Percentiles rank a stretch among this genome's conserved stretches.
Evolutionary conservation across 2,329 filamentous ascomycete species (phyloP).

Genomic region (Trematosphaeria pertusa): DNA sequence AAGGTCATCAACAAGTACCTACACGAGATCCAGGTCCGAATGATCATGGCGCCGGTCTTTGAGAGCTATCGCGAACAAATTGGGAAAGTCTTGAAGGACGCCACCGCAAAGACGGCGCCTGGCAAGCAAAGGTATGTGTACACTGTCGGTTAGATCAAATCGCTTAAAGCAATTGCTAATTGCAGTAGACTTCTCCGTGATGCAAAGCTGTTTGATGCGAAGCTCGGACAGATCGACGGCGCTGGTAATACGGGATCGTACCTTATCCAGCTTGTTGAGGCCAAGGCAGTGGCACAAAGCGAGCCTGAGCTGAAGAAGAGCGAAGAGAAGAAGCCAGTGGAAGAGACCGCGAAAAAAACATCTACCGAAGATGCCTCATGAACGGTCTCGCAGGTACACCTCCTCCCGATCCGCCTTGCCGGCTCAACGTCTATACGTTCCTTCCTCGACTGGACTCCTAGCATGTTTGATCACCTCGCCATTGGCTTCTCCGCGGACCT

Average conservation of each 20-base stretch:
- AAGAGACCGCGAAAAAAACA: not conserved
- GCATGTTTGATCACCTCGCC: no score
- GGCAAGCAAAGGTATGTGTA: slow-evolving; percentile 73
- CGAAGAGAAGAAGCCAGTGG: slow-evolving; percentile 3
- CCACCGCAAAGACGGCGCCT: slow-evolving; percentile 68
- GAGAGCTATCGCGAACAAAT: slow-evolving; percentile 81
- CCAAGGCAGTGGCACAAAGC: slow-evolving; percentile 55
- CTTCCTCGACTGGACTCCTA: no score
- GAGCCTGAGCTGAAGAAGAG: slow-evolving; percentile 7
- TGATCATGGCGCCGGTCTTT: slow-evolving; percentile 89
- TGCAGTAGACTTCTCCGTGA: slow-evolving; percentile 74
- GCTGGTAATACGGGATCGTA: slow-evolving; percentile 76
- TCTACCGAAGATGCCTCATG: slow-evolving; percentile 1
- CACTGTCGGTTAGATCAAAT: slow-evolving; percentile 10
- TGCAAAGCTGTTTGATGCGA: slow-evolving; percentile 73
- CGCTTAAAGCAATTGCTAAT: no score
- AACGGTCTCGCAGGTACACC: not conserved
- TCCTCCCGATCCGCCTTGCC: not conserved
- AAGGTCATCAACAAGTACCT: slow-evolving; percentile 84
- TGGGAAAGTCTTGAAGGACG: slow-evolving; percentile 71
- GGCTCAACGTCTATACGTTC: no score
- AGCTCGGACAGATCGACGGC: slow-evolving; percentile 79
- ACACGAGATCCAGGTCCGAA: slow-evolving; percentile 74
- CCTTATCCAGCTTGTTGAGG: slow-evolving; percentile 69
- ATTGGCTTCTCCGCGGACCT: no score